phyloP scores from a whole-genome alignment of 495 filamentous ascomycete genomes.

The Penicillium canariense region DNA sequence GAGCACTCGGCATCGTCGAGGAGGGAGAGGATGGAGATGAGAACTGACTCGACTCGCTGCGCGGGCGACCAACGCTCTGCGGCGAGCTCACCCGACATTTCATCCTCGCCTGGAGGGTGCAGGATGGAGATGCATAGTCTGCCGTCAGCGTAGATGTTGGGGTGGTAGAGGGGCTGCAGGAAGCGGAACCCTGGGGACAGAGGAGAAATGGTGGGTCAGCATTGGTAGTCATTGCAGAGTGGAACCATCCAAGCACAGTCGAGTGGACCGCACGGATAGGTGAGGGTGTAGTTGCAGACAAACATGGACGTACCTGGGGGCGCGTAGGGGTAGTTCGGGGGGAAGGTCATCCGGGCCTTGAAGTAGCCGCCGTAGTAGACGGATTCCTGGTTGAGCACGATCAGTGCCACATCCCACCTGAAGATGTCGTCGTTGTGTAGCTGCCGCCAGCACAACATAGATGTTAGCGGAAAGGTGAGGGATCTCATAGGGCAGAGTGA shows the following conservation, averaged over 20 bases:
- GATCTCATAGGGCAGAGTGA: neutral
- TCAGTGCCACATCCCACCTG: slow-evolving; percentile 81
- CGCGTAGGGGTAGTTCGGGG: slow-evolving; percentile 82
- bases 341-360: slow-evolving; percentile 83
- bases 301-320: slow-evolving; percentile 59
- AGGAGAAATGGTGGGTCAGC: slow-evolving; percentile 7
- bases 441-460: slow-evolving; percentile 14
- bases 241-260: neutral
- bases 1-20: slow-evolving; percentile 92
- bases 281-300: neutral
- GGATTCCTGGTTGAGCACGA: slow-evolving; percentile 89
- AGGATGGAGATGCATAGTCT: slow-evolving; percentile 95
- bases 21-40: slow-evolving; percentile 88
- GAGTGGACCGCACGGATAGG: neutral
- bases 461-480: neutral
- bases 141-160: slow-evolving; percentile 90
- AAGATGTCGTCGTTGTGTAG: slow-evolving; percentile 74
- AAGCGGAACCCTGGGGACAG: slow-evolving; percentile 70
- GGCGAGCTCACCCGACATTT: slow-evolving; percentile 85
- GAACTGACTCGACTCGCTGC: slow-evolving; percentile 89
- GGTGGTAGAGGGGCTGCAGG: slow-evolving; percentile 77
- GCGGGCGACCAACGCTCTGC: slow-evolving; percentile 90
- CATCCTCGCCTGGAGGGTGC: slow-evolving; percentile 86
- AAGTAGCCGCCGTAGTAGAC: slow-evolving; percentile 92
- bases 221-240: too few relatives aligned